A percentile compares a stretch with the other conserved stretches of the same genome.
phyloP scores from a whole-genome alignment of 2,329 filamentous ascomycete genomes.

The Pseudogymnoascus sp. region DNA sequence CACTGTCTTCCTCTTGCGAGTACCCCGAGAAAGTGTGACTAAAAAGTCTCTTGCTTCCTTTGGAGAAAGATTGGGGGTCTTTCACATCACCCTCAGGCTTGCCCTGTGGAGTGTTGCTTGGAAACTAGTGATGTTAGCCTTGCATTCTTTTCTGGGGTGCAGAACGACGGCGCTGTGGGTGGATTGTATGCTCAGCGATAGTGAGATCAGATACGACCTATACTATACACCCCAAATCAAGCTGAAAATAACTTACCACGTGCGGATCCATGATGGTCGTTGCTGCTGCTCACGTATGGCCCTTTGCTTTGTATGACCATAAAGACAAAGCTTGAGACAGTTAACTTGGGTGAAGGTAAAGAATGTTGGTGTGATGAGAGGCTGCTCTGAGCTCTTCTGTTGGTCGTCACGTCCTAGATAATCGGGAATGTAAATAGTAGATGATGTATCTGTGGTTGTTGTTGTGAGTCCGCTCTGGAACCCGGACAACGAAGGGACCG shows the following conservation, averaged over 20 bases:
- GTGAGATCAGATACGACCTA: background rate
- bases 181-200: slow-evolving; percentile 1
- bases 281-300: background rate
- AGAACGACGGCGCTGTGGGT: background rate
- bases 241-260: background rate
- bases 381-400: background rate
- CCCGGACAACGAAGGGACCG: slow-evolving; percentile 34
- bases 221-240: background rate
- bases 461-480: slow-evolving; percentile 37
- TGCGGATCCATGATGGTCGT: background rate
- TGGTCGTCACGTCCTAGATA: background rate
- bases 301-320: slow-evolving; percentile 2
- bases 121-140: slow-evolving; percentile 1
- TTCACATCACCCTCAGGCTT: background rate
- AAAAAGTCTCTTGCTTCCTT: slow-evolving; percentile 30
- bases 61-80: background rate
- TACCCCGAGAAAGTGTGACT: slow-evolving; percentile 26
- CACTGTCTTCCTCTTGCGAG: slow-evolving; percentile 18
- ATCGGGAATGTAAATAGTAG: background rate
- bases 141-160: slow-evolving; percentile 5
- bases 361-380: background rate
- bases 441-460: slow-evolving; percentile 17
- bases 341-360: background rate
- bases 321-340: background rate
- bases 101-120: background rate